Evolutionary conservation across 2,329 filamentous ascomycete species (phyloP), one percentile per base, ranked within the genome.

Genomic region (Aspergillus aculeatus): DNA sequence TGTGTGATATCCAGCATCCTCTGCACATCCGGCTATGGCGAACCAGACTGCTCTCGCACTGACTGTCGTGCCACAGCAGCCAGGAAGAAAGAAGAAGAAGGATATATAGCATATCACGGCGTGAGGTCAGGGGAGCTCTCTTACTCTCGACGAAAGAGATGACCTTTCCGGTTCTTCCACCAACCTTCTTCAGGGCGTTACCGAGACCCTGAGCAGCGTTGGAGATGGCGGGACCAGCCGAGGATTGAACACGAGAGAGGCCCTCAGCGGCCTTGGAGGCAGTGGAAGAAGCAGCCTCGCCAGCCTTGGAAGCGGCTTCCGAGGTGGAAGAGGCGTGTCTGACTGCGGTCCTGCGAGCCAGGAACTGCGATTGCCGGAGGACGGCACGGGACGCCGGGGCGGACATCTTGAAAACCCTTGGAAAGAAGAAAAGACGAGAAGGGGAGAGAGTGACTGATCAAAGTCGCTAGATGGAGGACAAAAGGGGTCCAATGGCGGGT

Each of bases 91-190:
- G n/a, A 58, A 26, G n/a, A 58, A 26, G 41, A 21, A 14, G 12
- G 14, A 26, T n/a, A 14, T n/a, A 53, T 4, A 23, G 16, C 23
- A 47, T 14, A 29, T 41, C 32, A 24, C 57, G 54, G 24, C 14
- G 50, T 47, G 52, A 5, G 48, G 50, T 23, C 19, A 53, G 66
- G 63, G 59, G 55, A 50, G 21, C 54, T 52, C 59, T 48, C 92
- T 81, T 86, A 98, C 95, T 89, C 84, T 97, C 91, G 72, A 95
- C 83, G 73, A 93, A 90, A 69, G 82, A 83, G 76, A 96, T 85
- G 68, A 93, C 74, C 78, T 84, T 86, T 71, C 91, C 92, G 63
- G 91, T 93, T 71, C 90, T 86, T 72, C 94, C 94, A 72, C 92
- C 93, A 75, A 93, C 84, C 80, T 87, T 89, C 76, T 86, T 83